These are phyloP conservation scores for Botrytis cinerea DNA, from an alignment of 2,329 filamentous ascomycete genomes.

Conservation along the genomic window DNA sequence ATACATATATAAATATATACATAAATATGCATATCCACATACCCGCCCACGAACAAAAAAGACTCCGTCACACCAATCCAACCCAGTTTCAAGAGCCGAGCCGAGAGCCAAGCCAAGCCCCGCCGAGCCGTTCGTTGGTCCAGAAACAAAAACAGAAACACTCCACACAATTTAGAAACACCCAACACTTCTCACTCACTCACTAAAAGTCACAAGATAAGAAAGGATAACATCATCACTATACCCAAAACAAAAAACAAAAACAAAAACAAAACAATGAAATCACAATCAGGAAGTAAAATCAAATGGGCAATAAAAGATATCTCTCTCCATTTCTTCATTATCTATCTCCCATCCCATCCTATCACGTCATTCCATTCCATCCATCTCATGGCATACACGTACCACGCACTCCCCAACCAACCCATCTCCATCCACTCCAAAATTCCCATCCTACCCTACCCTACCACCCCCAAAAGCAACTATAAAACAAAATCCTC, in stretches of 20 bases:
- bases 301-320: neutral
- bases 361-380: neutral
- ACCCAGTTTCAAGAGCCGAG: neutral
- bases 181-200: neutral
- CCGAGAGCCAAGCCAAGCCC: no score
- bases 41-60: no score
- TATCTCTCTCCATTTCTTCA: slow-evolving; percentile 1
- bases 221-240: neutral
- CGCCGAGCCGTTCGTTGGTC: neutral
- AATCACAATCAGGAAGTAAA: neutral
- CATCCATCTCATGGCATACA: neutral
- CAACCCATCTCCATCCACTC: neutral
- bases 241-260: neutral
- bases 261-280: no score
- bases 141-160: neutral
- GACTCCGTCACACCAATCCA: no score
- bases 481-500: neutral
- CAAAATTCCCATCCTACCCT: neutral
- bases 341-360: neutral
- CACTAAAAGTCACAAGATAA: neutral
- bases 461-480: neutral
- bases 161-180: neutral
- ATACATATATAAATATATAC: no score
- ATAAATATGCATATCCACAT: no score
- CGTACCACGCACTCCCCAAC: neutral